Conservation (phyloP, 495 filamentous ascomycete species). For the Aspergillus diversus region DNA sequence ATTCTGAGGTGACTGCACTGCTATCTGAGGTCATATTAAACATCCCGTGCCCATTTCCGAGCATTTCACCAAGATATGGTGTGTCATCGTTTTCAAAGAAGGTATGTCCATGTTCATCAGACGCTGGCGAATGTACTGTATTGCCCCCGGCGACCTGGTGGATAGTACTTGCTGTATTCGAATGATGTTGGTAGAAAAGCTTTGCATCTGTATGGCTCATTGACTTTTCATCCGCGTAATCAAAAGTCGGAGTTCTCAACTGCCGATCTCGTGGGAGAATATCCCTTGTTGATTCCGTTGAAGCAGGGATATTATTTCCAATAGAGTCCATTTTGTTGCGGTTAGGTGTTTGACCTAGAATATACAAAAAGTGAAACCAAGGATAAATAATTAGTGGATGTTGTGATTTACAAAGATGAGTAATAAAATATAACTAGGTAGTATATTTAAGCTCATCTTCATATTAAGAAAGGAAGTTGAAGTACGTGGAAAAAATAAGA, state of each 20-base stretch:
- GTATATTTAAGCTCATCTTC: no score
- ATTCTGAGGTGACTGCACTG: constrained; percentile 75
- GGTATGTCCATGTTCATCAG: background rate
- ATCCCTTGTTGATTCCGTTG: constrained; percentile 44
- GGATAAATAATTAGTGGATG: no score
- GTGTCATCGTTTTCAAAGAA: background rate
- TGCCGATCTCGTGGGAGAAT: constrained; percentile 76
- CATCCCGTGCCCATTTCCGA: constrained; percentile 19
- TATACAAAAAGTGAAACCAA: background rate
- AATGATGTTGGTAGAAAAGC: constrained; percentile 90
- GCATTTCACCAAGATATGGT: constrained; percentile 13
- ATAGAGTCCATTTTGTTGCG: constrained; percentile 28
- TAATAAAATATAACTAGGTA: background rate
- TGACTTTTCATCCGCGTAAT: constrained; percentile 86
- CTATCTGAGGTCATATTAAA: constrained; percentile 23
- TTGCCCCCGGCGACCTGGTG: constrained; percentile 1
- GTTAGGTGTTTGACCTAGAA: background rate
- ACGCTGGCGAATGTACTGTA: constrained; percentile 7
- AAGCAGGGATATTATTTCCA: constrained; percentile 17
- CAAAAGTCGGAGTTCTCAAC: constrained; percentile 80
- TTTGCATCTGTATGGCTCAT: constrained; percentile 91
- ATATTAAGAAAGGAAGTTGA: no score
- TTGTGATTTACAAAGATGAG: background rate
- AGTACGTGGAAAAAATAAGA: no score
- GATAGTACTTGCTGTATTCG: constrained; percentile 34